Base-by-base conservation (phyloP, 2,329 filamentous ascomycete species). In the Anisogramma anomala region DNA sequence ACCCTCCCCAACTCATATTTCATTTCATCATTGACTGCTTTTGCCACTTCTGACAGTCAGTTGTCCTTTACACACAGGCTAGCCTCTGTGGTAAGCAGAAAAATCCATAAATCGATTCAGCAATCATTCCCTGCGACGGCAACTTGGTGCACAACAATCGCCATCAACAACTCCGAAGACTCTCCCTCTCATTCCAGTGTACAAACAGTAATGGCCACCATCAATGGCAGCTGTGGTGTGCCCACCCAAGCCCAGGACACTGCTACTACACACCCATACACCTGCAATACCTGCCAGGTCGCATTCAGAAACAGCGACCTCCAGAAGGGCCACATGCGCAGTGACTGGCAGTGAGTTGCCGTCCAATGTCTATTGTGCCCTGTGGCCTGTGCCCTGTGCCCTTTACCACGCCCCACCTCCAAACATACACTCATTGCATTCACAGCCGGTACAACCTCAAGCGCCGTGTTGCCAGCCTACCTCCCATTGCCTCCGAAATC, bases 271-370 rank as follows among this genome's bases (percentile, higher is more conserved):
- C 86, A 95, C 59, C 89, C 91, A 2, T 98, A 89, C 66, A 96
- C 89, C 42, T 98, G 91, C 77, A 98, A 96, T 64, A 91, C 88
- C 44, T 98, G 91, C 59, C 86, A 94, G 60, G 88, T 98, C 53
- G 91, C 89, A 39, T 98, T 96, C 65, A 82, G 89, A 51, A 87
- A 85, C 58, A 87, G 84, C 60, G 89, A 96, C 58, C 72, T 93
- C 42, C 91, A 98, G 66, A 81, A 91, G 59, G 80, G 77, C 27
- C 91, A 98, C 60, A 98, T 98, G 91, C 87, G 91, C 62, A 91
- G 82, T 53, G 91, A 98, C 66, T 98, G 91, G 91, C 89, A 98
- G 83, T 91, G 72, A 66, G 84, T 79, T 4, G 40, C 41, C 48
- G 26, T 23, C 5, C 20, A 13, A 14, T 14, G 20, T 23, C 22